A percentile compares a stretch with the other conserved stretches of the same genome.
Evolutionary conservation across 2,329 filamentous ascomycete genomes (phyloP).

Genomic region (Pestalotiopsis sp.): DNA sequence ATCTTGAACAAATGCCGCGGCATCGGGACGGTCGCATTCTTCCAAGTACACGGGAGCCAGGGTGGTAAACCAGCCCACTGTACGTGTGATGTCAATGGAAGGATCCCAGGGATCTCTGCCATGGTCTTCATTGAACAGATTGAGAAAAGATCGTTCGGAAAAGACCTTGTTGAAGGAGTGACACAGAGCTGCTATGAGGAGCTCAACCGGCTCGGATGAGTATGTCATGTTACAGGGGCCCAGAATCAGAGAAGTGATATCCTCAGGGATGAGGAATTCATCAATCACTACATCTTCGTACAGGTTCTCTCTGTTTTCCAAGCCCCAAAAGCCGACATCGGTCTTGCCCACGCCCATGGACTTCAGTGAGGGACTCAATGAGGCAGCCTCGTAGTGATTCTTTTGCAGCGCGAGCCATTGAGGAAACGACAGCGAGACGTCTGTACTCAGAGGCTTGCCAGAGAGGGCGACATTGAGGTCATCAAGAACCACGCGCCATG

Average conservation of each 20-base stretch:
- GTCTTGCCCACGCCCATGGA: neutral
- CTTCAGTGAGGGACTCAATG: neutral
- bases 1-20: neutral
- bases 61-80: neutral
- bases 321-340: neutral
- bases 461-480: neutral
- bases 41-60: neutral
- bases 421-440: neutral
- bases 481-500: neutral
- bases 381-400: neutral
- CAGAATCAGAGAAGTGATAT: neutral
- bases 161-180: neutral
- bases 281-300: neutral
- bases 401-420: neutral
- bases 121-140: neutral
- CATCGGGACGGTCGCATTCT: neutral
- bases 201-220: neutral
- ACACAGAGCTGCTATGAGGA: neutral
- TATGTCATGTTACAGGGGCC: neutral
- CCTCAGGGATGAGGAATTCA: neutral
- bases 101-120: neutral
- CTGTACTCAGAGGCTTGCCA: neutral
- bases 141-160: neutral
- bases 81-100: neutral
- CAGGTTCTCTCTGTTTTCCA: neutral